These are phyloP conservation scores for Penicillium sp. DNA, from an alignment of 2,329 filamentous ascomycete genomes.

Conservation along the genomic window DNA sequence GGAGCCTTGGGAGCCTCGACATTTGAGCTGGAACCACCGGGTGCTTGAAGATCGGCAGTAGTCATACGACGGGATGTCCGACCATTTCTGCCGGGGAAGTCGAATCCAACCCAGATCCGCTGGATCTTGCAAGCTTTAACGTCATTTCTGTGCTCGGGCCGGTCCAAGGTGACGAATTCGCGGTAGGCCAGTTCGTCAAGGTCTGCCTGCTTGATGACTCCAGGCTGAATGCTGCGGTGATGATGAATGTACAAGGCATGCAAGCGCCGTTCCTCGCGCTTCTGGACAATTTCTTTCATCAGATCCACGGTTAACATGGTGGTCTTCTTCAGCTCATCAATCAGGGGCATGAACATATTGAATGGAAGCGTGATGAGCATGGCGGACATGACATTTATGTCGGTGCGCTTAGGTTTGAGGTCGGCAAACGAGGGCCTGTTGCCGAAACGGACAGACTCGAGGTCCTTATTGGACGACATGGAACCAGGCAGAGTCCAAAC, in stretches of 20 bases:
- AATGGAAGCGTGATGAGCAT: constrained; percentile 23
- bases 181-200: constrained; percentile 19
- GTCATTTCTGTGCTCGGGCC: background rate
- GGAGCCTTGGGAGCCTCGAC: background rate
- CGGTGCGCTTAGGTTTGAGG: constrained; percentile 9
- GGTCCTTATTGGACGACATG: constrained; percentile 11
- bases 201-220: background rate
- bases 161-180: constrained; percentile 15
- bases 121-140: background rate
- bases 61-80: background rate
- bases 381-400: constrained; percentile 2
- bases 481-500: constrained; percentile 13
- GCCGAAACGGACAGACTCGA: constrained; percentile 24
- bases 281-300: constrained; percentile 21
- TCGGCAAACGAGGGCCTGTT: constrained; percentile 11
- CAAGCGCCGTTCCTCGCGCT: constrained; percentile 29
- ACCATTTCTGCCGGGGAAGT: background rate
- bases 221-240: background rate
- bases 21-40: background rate
- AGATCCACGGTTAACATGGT: constrained; percentile 13
- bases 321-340: constrained; percentile 17
- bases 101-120: constrained; percentile 1
- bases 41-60: background rate
- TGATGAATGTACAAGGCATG: constrained; percentile 13
- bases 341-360: constrained; percentile 15